Evolutionary conservation across 2,329 filamentous ascomycete genomes (phyloP).

Genomic region (Zalaria obscura): DNA sequence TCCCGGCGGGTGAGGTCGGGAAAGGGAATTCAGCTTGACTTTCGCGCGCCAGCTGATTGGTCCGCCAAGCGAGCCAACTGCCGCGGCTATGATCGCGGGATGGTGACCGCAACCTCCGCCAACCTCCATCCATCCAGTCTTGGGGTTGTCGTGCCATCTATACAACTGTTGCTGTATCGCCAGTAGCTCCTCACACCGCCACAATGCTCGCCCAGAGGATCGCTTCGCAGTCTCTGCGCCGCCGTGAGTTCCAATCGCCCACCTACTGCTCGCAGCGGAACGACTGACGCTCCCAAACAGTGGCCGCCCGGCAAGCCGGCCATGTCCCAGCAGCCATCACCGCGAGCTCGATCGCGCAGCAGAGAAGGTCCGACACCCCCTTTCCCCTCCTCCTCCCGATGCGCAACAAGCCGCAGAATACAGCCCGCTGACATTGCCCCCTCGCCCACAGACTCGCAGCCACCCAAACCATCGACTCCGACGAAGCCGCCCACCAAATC

Average conservation of each 20-base stretch:
- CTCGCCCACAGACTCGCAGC: neutral
- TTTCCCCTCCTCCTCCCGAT: neutral
- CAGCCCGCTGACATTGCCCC: neutral
- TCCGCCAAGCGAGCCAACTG: neutral
- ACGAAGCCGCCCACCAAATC: slow-evolving; percentile 25
- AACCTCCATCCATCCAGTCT: neutral
- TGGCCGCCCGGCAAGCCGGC: too few relatives aligned
- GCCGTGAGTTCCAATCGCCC: neutral
- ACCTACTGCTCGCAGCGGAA: too few relatives aligned
- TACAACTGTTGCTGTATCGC: neutral
- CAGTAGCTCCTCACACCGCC: neutral
- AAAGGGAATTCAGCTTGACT: neutral
- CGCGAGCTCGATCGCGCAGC: neutral
- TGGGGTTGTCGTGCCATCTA: neutral
- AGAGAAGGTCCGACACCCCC: neutral
- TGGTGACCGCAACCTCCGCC: neutral
- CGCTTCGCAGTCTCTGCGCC: neutral
- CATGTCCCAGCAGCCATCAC: neutral
- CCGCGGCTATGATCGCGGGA: neutral
- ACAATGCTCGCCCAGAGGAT: neutral
- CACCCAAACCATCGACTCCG: neutral
- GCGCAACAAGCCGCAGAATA: neutral
- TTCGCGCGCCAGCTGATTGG: neutral
- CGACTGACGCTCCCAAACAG: too few relatives aligned
- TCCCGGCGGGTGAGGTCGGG: neutral